Evolutionary conservation across 331 rosid genomes (phyloP).

Genomic region (Rhamnella rubrinervis): DNA sequence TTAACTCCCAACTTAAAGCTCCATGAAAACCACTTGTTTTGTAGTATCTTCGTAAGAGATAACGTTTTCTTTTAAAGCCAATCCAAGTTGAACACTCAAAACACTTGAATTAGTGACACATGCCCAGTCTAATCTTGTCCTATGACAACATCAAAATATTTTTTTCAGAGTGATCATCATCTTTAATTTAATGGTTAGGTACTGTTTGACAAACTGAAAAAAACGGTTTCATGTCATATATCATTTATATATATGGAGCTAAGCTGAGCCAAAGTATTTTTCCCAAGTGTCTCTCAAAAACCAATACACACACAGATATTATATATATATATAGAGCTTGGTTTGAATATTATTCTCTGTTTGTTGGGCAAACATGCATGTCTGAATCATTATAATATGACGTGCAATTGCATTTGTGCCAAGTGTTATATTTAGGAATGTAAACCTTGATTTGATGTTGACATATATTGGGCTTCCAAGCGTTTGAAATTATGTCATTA

Average conservation of each 20-base stretch:
- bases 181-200: neutral
- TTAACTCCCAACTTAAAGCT: neutral
- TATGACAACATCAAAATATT: neutral
- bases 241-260: neutral
- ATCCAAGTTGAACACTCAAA: neutral
- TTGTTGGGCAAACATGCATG: no score
- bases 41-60: neutral
- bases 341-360: no score
- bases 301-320: neutral
- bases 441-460: neutral
- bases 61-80: neutral
- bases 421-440: neutral
- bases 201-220: neutral
- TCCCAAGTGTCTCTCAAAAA: conserved; percentile 13
- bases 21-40: neutral
- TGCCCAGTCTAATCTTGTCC: neutral
- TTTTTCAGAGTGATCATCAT: neutral
- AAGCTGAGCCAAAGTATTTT: neutral
- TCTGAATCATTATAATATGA: no score
- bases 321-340: no score
- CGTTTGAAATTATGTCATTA: neutral
- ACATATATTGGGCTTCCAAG: neutral
- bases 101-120: conserved; percentile 8
- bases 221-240: neutral
- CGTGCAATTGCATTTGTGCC: conserved; percentile 2